Conservation (phyloP, 2,329 filamentous ascomycete genomes). For the Fusarium sterilihyphosum region DNA sequence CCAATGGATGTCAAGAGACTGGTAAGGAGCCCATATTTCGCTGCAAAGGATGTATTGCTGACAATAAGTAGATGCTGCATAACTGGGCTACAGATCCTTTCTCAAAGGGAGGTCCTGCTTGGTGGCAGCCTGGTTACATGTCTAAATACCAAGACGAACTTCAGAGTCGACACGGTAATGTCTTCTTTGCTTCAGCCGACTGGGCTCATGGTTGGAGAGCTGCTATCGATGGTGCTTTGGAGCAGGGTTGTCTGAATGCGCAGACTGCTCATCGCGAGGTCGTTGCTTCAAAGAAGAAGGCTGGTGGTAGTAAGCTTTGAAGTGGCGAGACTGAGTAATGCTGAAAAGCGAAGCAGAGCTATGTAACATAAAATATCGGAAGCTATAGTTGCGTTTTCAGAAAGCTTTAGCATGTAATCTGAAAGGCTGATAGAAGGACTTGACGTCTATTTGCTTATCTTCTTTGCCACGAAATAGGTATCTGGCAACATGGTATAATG, state of each 20-base stretch:
- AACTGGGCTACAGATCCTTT: neutral
- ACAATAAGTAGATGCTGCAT: neutral
- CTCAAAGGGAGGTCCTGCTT: neutral
- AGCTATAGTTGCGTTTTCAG: neutral
- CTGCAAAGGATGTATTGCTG: no score
- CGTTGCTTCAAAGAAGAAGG: neutral
- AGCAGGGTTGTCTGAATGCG: neutral
- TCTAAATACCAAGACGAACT: neutral
- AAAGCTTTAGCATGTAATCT: neutral
- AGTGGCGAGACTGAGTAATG: rapidly evolving
- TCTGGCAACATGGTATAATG: no score
- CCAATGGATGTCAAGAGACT: neutral
- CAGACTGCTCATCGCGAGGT: neutral
- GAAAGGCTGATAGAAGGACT: neutral
- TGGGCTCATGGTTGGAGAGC: neutral
- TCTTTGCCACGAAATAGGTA: no score
- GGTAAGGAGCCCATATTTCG: no score
- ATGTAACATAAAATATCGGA: neutral
- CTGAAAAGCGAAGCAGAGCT: rapidly evolving
- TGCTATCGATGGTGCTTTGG: neutral
- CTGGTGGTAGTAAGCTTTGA: neutral
- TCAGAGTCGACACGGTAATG: neutral
- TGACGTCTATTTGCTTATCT: neutral
- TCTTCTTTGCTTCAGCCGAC: neutral
- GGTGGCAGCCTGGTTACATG: neutral